A percentile compares a stretch with the other conserved stretches of the same genome.
phyloP scores from a whole-genome alignment of 2,329 filamentous ascomycete species.

The Epicoccum nigrum region DNA sequence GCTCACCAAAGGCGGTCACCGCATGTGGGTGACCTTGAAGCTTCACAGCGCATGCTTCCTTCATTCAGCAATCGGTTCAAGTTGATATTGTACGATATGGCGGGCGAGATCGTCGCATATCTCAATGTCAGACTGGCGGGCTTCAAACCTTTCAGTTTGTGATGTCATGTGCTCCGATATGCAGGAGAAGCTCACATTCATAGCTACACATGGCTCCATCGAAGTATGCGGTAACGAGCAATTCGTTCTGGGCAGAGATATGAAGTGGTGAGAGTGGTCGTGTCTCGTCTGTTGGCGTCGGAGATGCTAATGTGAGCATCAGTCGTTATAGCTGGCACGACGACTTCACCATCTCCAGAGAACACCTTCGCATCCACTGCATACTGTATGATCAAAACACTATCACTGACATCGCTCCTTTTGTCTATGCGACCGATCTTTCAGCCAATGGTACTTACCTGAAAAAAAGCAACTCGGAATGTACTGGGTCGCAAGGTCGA shows the following conservation, averaged over 20 bases:
- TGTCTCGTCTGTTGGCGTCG: background rate
- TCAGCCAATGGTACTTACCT: conserved; percentile 53
- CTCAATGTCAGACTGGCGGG: conserved; percentile 32
- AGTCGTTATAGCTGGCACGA: conserved; percentile 43
- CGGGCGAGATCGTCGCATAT: conserved; percentile 32
- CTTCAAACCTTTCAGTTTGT: conserved; percentile 27
- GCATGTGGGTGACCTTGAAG: too few species aligned
- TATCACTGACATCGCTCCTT: conserved; percentile 46
- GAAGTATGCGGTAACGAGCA: conserved; percentile 44
- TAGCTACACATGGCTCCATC: conserved; percentile 36
- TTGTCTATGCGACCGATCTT: conserved; percentile 56
- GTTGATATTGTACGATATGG: conserved; percentile 26
- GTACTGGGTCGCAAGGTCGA: conserved; percentile 28
- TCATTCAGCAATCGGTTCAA: background rate
- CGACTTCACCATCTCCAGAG: conserved; percentile 50
- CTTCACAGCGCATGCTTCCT: conserved; percentile 1
- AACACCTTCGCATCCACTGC: conserved; percentile 55
- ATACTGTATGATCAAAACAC: conserved; percentile 53
- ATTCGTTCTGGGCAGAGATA: conserved; percentile 44
- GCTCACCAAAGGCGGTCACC: conserved; percentile 10
- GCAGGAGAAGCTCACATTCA: conserved; percentile 30
- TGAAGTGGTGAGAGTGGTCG: conserved; percentile 36
- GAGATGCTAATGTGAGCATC: background rate
- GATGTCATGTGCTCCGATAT: background rate
- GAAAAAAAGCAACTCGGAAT: conserved; percentile 34